Evolutionary conservation across 106 monocot genomes (phyloP).

Genomic region (Acorus gramineus): DNA sequence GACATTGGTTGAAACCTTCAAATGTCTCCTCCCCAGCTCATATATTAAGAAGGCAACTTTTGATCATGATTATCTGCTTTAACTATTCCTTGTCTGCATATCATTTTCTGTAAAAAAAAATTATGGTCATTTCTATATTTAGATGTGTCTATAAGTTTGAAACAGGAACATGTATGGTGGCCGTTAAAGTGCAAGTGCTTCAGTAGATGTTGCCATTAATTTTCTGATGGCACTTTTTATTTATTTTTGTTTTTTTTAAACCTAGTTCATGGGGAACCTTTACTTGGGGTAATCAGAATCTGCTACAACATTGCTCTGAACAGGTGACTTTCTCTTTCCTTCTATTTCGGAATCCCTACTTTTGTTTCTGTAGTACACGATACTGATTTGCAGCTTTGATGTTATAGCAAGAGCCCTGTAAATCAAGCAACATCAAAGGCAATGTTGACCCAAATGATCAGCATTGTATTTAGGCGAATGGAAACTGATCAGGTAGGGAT

Average conservation of each 20-base stretch:
- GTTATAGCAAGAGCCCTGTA: slow-evolving; percentile 78
- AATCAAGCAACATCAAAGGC: slow-evolving; percentile 97
- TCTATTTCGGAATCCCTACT: background rate
- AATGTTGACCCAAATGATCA: slow-evolving; percentile 98
- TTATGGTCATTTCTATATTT: too few species aligned
- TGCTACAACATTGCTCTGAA: slow-evolving; percentile 98
- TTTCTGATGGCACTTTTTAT: background rate
- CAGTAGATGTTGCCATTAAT: background rate
- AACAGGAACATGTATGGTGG: too few species aligned
- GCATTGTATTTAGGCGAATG: slow-evolving; percentile 82
- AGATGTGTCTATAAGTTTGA: too few species aligned
- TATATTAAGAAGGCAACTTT: too few species aligned
- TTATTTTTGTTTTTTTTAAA: slow-evolving; percentile 3
- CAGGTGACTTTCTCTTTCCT: slow-evolving; percentile 32
- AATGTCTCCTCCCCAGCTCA: too few species aligned
- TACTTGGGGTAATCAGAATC: slow-evolving; percentile 76
- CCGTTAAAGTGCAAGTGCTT: too few species aligned
- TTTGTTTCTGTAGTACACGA: background rate
- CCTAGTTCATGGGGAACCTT: slow-evolving; percentile 90
- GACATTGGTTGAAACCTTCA: too few species aligned
- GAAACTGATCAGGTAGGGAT: slow-evolving; percentile 68
- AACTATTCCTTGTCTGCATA: too few species aligned
- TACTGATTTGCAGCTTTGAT: slow-evolving; percentile 6
- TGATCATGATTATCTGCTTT: too few species aligned
- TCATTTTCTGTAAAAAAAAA: too few species aligned